Conservation (phyloP, 2,329 filamentous ascomycete genomes). For the Trichoderma cornu-damae region DNA sequence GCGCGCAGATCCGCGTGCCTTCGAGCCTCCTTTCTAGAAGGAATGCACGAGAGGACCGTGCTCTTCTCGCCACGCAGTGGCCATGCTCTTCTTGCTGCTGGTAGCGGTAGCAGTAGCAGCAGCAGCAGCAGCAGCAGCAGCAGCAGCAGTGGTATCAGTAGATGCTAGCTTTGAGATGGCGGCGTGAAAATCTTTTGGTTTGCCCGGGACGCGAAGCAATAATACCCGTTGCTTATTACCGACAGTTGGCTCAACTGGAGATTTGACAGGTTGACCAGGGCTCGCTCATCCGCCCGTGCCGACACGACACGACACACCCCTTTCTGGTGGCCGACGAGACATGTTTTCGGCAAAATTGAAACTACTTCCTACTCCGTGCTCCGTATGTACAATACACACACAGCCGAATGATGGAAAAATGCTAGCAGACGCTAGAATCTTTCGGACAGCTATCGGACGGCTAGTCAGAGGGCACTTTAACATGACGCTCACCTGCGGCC, state of each 20-base stretch:
- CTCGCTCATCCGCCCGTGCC: neutral
- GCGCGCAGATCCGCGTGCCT: constrained; percentile 9
- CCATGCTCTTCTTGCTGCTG: neutral
- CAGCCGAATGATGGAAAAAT: neutral
- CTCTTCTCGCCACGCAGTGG: constrained; percentile 1
- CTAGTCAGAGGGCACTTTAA: too few relatives aligned
- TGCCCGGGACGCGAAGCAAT: neutral
- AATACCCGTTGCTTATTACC: neutral
- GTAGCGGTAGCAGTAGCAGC: too few relatives aligned
- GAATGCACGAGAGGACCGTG: constrained; percentile 2
- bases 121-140: too few relatives aligned
- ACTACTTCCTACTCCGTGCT: neutral
- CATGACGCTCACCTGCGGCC: too few relatives aligned
- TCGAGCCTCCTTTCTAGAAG: constrained; percentile 10
- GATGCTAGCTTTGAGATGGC: neutral
- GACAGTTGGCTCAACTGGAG: neutral
- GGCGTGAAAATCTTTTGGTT: constrained; percentile 3
- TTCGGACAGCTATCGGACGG: too few relatives aligned
- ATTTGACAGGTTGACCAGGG: neutral
- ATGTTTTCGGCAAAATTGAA: neutral
- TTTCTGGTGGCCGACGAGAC: neutral
- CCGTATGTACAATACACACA: neutral
- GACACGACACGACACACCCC: neutral
- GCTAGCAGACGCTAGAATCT: too few relatives aligned
- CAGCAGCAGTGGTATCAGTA: neutral